Conservation (phyloP, 1,284 basidiomycete species). For the Malassezia obtusa region DNA sequence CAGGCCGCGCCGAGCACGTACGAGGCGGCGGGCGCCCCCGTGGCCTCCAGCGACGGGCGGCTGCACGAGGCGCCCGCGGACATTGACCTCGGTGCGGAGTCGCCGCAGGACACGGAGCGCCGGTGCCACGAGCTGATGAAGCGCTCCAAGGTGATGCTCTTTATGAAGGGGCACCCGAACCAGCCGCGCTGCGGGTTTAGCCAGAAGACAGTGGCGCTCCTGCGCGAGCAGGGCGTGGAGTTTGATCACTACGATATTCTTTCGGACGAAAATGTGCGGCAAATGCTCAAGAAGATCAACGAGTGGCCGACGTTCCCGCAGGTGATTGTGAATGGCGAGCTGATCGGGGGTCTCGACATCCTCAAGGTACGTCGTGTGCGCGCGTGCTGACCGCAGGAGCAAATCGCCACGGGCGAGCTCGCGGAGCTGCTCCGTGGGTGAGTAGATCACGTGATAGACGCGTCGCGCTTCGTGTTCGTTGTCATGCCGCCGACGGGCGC, state of each 20-base stretch:
- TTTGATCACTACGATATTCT: constrained; percentile 67
- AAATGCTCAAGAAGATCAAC: constrained; percentile 74
- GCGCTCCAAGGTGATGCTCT: constrained; percentile 64
- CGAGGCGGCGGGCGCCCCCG: constrained; percentile 20
- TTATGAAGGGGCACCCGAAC: constrained; percentile 92
- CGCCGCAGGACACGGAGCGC: constrained; percentile 58
- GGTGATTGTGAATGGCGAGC: constrained; percentile 60
- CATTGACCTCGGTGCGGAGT: constrained; percentile 51
- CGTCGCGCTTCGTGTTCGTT: background rate
- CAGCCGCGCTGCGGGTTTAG: constrained; percentile 65
- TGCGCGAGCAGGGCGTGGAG: constrained; percentile 57
- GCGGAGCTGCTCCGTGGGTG: background rate
- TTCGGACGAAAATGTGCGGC: constrained; percentile 63
- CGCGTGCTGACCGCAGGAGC: constrained; percentile 19
- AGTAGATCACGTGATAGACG: constrained; percentile 10
- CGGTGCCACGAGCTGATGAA: constrained; percentile 62
- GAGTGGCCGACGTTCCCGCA: constrained; percentile 66
- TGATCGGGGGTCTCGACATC: constrained; percentile 59
- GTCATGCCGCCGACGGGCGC: background rate
- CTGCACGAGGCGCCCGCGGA: constrained; percentile 22
- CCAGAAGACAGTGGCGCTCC: constrained; percentile 59
- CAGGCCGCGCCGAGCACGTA: constrained; percentile 29
- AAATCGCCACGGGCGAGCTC: constrained; percentile 55
- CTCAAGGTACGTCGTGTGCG: constrained; percentile 46
- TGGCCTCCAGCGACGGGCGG: background rate